Base-by-base conservation (phyloP, 1,284 basidiomycete species). In the Papiliotrema laurentii region DNA sequence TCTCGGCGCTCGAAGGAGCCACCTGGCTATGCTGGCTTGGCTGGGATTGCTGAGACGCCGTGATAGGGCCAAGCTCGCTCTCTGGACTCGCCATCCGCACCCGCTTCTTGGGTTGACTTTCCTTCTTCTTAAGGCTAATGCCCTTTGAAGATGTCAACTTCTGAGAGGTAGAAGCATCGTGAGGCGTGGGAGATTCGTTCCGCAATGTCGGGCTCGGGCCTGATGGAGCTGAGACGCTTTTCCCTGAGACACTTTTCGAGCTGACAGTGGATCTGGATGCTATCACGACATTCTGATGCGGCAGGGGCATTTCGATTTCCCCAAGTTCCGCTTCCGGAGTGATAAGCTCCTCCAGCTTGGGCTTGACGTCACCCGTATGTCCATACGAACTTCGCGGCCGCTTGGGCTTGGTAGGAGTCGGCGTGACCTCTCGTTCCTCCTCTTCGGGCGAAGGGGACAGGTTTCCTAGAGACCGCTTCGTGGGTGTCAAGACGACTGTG, bases 401-500 rank as follows among this genome's bases (percentile, higher is more conserved):
- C 16, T 39, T 44, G 40, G 41, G 39, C 24, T 41, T 27, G 1
- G 33, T 16, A 18, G 49, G 49, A 1, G 48, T 48, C 1, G 51
- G 49, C 19, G 45, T 56, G 7, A 49, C 51, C 33, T 57, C 54
- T 1, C 50, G 39, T 13, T 54, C 56, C 27, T 41, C 51, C 27
- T 49, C 47, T 45, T 50, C 46, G 14, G 50, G 51, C 6, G 58
- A 56, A 5, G 49, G 49, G 9, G 54, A 47, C 24, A 50, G 19
- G 25, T 38, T 22, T 3, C 57, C 54, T 0, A 63, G 51, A 0
- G 60, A 60, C 19, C 60, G 53, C 22, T 52, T 59, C 1, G 56
- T 35, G 2, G 55, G 55, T 0, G 64, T 59, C 1, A 71, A 56
- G 16, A 68, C 54, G 22, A 71, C 53, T 0, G 60, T 55, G 25